These are phyloP conservation scores for Neurospora terricola DNA, from an alignment of 495 filamentous ascomycete genomes.

Conservation along the genomic window DNA sequence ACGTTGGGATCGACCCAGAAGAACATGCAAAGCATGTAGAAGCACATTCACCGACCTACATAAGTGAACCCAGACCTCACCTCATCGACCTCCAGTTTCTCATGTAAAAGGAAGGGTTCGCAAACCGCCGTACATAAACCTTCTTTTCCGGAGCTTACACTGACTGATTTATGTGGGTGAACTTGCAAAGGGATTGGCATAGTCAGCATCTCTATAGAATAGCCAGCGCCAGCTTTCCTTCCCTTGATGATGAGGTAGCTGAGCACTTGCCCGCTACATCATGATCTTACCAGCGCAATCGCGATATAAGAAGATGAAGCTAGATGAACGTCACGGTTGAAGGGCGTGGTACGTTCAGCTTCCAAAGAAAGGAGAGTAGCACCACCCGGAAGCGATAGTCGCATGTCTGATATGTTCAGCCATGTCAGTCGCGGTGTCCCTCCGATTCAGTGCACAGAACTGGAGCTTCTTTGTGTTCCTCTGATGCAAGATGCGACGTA, in stretches of 20 bases:
- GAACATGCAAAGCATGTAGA: neutral
- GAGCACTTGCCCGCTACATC: no score
- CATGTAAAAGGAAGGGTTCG: neutral
- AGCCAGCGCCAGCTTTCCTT: no score
- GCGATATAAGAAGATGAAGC: no score
- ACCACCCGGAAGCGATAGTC: no score
- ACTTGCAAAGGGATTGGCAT: no score
- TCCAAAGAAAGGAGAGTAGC: no score
- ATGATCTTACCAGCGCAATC: no score
- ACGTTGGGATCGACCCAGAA: neutral
- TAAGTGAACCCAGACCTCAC: neutral
- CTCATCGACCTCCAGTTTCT: neutral
- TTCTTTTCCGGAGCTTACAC: neutral
- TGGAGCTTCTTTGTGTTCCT: neutral
- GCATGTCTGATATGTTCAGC: neutral
- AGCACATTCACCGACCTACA: neutral
- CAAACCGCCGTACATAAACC: neutral
- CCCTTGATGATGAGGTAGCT: no score
- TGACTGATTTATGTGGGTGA: no score
- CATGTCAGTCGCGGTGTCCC: neutral
- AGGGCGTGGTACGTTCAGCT: no score
- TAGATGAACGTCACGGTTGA: no score
- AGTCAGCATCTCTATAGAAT: no score
- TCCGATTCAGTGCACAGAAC: neutral
- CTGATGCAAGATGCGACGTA: neutral